Percentiles rank a stretch among this genome's conserved stretches.
Conservation (phyloP, 768 basidiomycete genomes). For the Psilocybe tampanensis region DNA sequence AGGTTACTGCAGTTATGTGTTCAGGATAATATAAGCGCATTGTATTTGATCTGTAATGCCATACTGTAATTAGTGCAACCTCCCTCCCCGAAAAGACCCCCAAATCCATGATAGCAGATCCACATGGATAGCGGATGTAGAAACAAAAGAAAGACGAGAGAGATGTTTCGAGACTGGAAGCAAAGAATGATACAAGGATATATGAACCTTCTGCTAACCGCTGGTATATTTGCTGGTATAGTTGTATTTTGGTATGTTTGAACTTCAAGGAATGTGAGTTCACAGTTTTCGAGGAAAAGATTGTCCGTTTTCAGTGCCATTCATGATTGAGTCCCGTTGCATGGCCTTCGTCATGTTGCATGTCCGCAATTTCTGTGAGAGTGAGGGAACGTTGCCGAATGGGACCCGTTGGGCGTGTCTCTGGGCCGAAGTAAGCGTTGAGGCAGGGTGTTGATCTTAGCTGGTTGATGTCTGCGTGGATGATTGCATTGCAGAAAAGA, state of each 20-base stretch:
- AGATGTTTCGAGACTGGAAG: no score
- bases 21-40: no score
- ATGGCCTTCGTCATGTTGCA: not conserved
- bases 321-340: not conserved
- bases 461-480: constrained; percentile 57
- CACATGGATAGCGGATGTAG: no score
- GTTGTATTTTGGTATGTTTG: no score
- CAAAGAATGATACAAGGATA: no score
- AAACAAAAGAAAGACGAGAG: no score
- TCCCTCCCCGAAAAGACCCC: no score
- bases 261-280: not conserved
- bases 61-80: no score
- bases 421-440: constrained; percentile 47
- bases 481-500: constrained; percentile 59
- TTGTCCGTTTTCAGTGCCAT: not conserved
- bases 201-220: not conserved
- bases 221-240: not conserved
- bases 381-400: constrained; percentile 12
- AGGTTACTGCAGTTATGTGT: no score
- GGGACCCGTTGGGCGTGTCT: not conserved
- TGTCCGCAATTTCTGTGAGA: constrained; percentile 14
- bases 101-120: no score
- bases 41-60: no score
- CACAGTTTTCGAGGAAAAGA: not conserved
- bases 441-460: constrained; percentile 52